Percentiles rank a stretch among this genome's conserved stretches.
These are phyloP conservation scores for Rhamnella rubrinervis DNA, from an alignment of 331 rosid genomes.

Conservation along the genomic window DNA sequence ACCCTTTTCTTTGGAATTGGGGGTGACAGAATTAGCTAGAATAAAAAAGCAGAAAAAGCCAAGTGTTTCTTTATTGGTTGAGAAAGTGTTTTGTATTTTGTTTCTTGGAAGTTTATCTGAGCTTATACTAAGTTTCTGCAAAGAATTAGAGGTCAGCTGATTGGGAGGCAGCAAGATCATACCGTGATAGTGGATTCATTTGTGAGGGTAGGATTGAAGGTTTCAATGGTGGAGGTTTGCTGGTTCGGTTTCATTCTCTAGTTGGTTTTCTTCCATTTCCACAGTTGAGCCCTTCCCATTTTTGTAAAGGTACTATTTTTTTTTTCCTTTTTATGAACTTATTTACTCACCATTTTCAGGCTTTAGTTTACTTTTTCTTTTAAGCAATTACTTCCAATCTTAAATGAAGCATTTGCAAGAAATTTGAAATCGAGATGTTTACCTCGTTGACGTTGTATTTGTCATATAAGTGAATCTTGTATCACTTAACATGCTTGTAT, in stretches of 20 bases:
- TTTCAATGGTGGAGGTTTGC: conserved; percentile 70
- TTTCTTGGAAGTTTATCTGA: conserved; percentile 2
- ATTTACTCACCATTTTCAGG: not conserved
- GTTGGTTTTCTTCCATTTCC: conserved; percentile 87
- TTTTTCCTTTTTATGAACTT: not conserved
- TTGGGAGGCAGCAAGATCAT: conserved; percentile 77
- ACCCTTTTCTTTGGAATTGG: not conserved
- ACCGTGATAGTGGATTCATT: conserved; percentile 53
- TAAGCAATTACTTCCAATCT: too few species aligned
- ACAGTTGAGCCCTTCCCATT: conserved; percentile 66
- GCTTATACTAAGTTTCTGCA: conserved; percentile 71
- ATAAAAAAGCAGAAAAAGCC: not conserved
- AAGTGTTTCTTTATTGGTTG: not conserved
- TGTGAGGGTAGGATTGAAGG: conserved; percentile 76
- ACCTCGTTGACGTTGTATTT: too few species aligned
- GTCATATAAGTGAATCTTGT: too few species aligned
- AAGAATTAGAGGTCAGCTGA: conserved; percentile 89
- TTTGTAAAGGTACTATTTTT: conserved; percentile 61
- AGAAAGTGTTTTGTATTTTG: not conserved
- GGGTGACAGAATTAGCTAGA: not conserved
- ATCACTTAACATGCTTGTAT: too few species aligned
- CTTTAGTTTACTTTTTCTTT: not conserved
- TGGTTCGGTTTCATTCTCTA: conserved; percentile 61
- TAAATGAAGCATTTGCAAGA: too few species aligned
- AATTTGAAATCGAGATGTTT: too few species aligned